Percentiles rank a stretch among this genome's conserved stretches.
These are phyloP conservation scores for Lentinula guzmanii DNA, from an alignment of 768 basidiomycete genomes.

Conservation along the genomic window DNA sequence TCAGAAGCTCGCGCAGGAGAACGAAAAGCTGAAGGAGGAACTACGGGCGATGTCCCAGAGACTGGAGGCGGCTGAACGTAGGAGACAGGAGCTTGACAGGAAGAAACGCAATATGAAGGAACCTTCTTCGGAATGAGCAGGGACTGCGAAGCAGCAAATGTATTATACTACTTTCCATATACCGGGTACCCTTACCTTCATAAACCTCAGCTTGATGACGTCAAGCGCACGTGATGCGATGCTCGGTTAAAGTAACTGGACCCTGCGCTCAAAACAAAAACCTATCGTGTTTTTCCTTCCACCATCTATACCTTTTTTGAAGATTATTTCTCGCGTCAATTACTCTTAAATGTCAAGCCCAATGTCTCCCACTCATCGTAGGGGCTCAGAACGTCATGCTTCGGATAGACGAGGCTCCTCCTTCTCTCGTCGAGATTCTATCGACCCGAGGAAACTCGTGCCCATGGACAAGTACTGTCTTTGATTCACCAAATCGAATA, in stretches of 20 bases:
- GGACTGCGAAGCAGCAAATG: neutral
- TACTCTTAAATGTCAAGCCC: neutral
- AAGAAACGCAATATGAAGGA: conserved; percentile 27
- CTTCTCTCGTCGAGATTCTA: conserved; percentile 61
- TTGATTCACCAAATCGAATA: conserved; percentile 4
- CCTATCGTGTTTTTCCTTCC: neutral
- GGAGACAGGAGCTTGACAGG: conserved; percentile 39
- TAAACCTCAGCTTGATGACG: neutral
- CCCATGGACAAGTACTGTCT: conserved; percentile 73
- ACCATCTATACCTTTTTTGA: neutral
- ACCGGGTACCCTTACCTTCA: neutral
- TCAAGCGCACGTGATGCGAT: neutral
- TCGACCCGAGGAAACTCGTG: conserved; percentile 70
- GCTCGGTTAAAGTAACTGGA: neutral
- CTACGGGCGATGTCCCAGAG: conserved; percentile 70
- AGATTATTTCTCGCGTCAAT: neutral
- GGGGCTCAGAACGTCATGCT: conserved; percentile 35
- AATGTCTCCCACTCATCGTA: conserved; percentile 26
- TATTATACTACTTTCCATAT: neutral
- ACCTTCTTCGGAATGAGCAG: conserved; percentile 15
- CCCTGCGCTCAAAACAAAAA: neutral
- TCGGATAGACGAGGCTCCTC: conserved; percentile 47
- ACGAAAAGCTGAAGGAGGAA: conserved; percentile 72
- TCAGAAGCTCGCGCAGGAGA: conserved; percentile 70
- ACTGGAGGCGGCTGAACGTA: conserved; percentile 68